phyloP scores from a whole-genome alignment of 202 grass and related monocot species.

The Dendrocalamus latiflorus region DNA sequence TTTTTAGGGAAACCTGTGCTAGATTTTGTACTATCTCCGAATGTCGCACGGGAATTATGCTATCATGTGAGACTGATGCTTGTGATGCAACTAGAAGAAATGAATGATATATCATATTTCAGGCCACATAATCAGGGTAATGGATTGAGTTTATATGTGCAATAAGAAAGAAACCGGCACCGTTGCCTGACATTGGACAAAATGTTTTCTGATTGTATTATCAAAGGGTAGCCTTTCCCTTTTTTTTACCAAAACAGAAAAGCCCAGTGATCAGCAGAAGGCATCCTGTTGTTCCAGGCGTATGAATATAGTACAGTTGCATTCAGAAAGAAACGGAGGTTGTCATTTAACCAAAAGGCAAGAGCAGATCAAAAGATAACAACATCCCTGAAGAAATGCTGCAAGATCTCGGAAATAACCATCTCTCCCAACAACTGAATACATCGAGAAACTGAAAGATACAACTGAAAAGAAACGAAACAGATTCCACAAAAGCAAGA shows the following conservation, averaged over 20 bases:
- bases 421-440: not conserved
- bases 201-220: not conserved
- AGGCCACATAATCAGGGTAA: not conserved
- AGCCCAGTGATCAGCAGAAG: not conserved
- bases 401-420: conserved; percentile 10
- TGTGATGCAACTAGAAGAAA: conserved; percentile 3
- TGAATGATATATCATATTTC: not conserved
- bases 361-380: conserved; percentile 1
- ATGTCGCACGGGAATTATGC: not conserved
- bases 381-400: not conserved
- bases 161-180: not conserved
- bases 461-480: not conserved
- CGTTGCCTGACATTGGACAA: not conserved
- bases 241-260: not conserved
- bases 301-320: not conserved
- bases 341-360: not conserved
- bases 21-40: not conserved
- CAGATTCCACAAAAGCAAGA: conserved; percentile 12
- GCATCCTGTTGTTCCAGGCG: not conserved
- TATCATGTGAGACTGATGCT: not conserved
- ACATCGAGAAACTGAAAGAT: not conserved
- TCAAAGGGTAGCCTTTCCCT: not conserved
- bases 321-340: conserved; percentile 18
- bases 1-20: not conserved
- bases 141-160: not conserved